These are phyloP conservation scores for Grigorovia yakushimaensis DNA, from an alignment of 805 yeast genomes.

Conservation along the genomic window DNA sequence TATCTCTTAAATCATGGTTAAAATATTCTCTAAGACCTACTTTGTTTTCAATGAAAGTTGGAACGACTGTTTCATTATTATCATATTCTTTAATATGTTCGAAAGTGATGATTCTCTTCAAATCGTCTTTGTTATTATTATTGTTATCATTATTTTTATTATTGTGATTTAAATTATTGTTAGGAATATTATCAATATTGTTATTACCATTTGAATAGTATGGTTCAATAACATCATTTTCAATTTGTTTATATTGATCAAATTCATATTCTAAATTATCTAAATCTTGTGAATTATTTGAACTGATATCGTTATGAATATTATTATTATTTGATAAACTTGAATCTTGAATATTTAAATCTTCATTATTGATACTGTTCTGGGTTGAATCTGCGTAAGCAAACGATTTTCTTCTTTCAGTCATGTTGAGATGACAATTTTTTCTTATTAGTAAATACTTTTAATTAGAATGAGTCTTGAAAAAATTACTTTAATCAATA, in stretches of 20 bases:
- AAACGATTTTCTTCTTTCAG: conserved; percentile 2
- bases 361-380: background rate
- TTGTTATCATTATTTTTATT: background rate
- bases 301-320: background rate
- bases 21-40: conserved; percentile 17
- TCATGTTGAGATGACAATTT: conserved; percentile 3
- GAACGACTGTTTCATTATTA: conserved; percentile 1
- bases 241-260: conserved; percentile 15
- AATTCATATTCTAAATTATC: conserved; percentile 25
- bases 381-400: background rate
- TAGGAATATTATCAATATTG: background rate
- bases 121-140: background rate
- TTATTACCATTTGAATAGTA: background rate
- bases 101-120: background rate
- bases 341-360: background rate
- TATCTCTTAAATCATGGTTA: conserved; percentile 11
- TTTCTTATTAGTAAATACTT: no score
- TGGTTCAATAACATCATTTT: background rate
- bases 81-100: background rate
- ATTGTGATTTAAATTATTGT: no score
- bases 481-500: no score
- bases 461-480: no score
- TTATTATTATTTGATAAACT: background rate
- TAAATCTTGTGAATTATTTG: conserved; percentile 6
- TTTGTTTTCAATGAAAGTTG: conserved; percentile 15